Base-by-base conservation (phyloP, 2,329 filamentous ascomycete species). In the Aureobasidium sp. region DNA sequence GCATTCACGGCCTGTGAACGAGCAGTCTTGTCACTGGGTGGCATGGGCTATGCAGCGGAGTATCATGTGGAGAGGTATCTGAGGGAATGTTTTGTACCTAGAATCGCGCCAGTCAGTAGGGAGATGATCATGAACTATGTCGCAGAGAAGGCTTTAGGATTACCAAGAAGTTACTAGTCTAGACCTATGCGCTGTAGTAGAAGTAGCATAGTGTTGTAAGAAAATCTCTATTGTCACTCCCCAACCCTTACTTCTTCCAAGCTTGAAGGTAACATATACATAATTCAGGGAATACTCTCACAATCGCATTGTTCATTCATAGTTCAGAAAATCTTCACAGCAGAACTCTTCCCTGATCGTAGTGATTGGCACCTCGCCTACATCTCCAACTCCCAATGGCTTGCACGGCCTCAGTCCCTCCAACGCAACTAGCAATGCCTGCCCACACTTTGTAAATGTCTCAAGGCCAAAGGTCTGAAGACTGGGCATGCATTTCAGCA, bases 81-180 rank as follows among this genome's bases (percentile, higher is more conserved):
- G 59, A 74, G 84, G 41, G 83, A 85, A 70, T 81, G 79, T 59
- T 78, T 85, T 63, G 82, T 85, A 10, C 83, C 83, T 1, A 70
- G 83, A 26, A 83, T 86, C 64, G 83, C 83, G 2, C 83, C 83
- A 0, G 81, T 86, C 6, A 84, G 81, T 66, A 71, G 81, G 61
- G 81, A 77, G 65, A 71, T 44, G 24, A 34, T 41, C 47, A 43
- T n/a, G 53, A 43, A 37, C 53, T 43, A 62, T 53, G n/a, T 59
- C 43, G 36, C 52, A 59, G 46, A 65, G 46, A 48, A 84, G 74
- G 87, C 84, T 0, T 72, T 90, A n/a, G 75, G 79, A 3, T 68
- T 90, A 29, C 88, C 87, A 1, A 78, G 84, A 63, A 90, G 86
- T 69, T 91, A 90, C 66, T 89, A 44, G 39, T 6, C 10, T 13